Conservation (phyloP, 169 alveolate genomes). For the Babesia ovis region DNA sequence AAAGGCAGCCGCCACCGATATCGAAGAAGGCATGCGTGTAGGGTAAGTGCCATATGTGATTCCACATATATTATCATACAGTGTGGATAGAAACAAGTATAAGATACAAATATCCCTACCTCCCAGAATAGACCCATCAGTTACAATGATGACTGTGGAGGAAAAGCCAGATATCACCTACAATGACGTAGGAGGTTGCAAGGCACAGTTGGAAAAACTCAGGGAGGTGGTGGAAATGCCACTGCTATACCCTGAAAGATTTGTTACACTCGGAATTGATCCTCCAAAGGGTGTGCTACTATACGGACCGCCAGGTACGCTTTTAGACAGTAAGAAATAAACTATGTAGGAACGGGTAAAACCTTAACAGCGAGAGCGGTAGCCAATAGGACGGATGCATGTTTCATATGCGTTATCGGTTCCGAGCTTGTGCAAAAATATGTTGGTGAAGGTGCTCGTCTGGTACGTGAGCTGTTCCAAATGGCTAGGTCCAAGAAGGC, state of each 20-base stretch:
- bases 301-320: conserved; percentile 99
- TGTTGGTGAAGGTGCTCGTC: conserved; percentile 99
- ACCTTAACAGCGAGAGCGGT: conserved; percentile 99
- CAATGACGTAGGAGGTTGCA: conserved; percentile 99
- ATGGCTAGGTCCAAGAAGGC: conserved; percentile 98
- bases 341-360: conserved; percentile 84
- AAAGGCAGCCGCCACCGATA: conserved; percentile 98
- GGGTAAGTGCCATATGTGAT: conserved; percentile 81
- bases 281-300: conserved; percentile 99
- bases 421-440: conserved; percentile 98
- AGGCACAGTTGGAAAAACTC: conserved; percentile 95
- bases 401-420: conserved; percentile 98
- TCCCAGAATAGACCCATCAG: conserved; percentile 99
- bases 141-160: conserved; percentile 99
- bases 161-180: conserved; percentile 99
- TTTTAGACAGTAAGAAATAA: conserved; percentile 76
- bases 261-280: conserved; percentile 97
- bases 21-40: conserved; percentile 99
- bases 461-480: conserved; percentile 96
- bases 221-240: conserved; percentile 99
- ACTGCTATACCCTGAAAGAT: conserved; percentile 96
- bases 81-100: conserved; percentile 92
- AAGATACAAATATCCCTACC: conserved; percentile 97
- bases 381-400: conserved; percentile 98
- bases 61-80: not conserved